phyloP scores from a whole-genome alignment of 805 yeast genomes.

The Lachancea nothofagi region DNA sequence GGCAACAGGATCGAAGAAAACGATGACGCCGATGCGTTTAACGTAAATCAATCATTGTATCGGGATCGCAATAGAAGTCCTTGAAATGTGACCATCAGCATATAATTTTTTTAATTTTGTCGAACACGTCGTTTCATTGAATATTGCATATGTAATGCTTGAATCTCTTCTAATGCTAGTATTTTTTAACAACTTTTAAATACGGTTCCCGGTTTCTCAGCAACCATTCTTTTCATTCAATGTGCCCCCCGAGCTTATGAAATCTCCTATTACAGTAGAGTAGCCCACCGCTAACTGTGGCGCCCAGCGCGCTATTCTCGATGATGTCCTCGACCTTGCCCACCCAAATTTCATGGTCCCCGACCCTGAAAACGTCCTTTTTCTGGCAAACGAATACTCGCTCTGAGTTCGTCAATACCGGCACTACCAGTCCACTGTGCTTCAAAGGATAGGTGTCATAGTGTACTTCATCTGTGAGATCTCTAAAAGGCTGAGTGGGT shows the following conservation, averaged over 20 bases:
- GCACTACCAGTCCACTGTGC: constrained; percentile 36
- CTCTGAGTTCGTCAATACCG: constrained; percentile 54
- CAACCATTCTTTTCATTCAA: constrained; percentile 9
- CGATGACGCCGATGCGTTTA: constrained; percentile 22
- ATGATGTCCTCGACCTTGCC: constrained; percentile 64
- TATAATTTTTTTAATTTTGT: background rate
- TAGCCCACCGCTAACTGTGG: constrained; percentile 52
- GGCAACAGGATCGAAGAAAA: constrained; percentile 30
- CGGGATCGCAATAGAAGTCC: constrained; percentile 1
- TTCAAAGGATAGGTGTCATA: constrained; percentile 31
- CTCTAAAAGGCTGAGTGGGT: constrained; percentile 50
- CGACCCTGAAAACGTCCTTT: constrained; percentile 49
- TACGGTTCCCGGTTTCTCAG: background rate
- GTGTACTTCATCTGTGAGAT: constrained; percentile 32
- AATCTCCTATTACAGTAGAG: constrained; percentile 60
- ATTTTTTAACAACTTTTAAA: background rate
- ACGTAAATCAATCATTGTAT: constrained; percentile 29
- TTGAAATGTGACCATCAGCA: background rate
- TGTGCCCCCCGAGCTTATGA: constrained; percentile 42
- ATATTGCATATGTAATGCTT: background rate
- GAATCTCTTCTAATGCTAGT: no score
- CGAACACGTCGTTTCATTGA: background rate
- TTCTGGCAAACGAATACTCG: constrained; percentile 58
- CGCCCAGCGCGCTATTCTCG: constrained; percentile 23
- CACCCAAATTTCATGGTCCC: constrained; percentile 89